Base-by-base conservation (phyloP, 2,329 filamentous ascomycete species). In the Verticillium longisporum region DNA sequence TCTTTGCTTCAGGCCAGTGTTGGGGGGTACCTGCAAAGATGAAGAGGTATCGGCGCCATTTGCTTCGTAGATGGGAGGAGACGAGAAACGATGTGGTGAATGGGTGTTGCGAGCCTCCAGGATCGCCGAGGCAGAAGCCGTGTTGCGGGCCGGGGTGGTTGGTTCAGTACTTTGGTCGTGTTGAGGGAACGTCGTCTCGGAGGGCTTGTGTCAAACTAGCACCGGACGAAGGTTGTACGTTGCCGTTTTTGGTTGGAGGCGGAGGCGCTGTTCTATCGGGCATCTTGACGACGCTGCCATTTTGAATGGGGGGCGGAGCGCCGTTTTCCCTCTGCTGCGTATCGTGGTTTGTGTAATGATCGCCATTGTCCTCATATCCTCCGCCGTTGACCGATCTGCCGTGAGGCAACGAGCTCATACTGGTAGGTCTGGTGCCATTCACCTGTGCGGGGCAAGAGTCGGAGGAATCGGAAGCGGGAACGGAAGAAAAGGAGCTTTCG, bases 1-100 rank as follows among this genome's bases (percentile, higher is more conserved):
- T 66, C 93, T 87, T 63, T 97, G 91, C 73, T 89, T 89, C 57
- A 94, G 77, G 60, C 84, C 83, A 21, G 83, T 77, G 14, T 80
- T 79, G 9, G 84, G 78, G 45, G 87, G 81, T 54, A 80, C 73
- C 61, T 81, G 76, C 3, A 77, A 76, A n/a, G 84, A 82, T 1
- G 81, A 76, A 41, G 74, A 70, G 53, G 72, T 71, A 18, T 74
- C 72, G 21, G 74, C 68, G 34, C 71, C 69, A 26, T 41, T 36
- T 59, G 74, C 71, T 60, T 77, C 75, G 67, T 86, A 84, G 68
- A 84, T 69, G 58, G 88, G 80, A 10, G 89, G 87, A 2, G 87
- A 87, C 4, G 88, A 89, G 66, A 87, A 86, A 69, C 86, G 80
- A 63, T 89, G 83, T 18, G 80, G 77, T 56, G 74, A 75, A 31